A percentile compares a stretch with the other conserved stretches of the same genome.
Conservation (phyloP, 768 basidiomycete genomes). For the Antrodiella citrinella region DNA sequence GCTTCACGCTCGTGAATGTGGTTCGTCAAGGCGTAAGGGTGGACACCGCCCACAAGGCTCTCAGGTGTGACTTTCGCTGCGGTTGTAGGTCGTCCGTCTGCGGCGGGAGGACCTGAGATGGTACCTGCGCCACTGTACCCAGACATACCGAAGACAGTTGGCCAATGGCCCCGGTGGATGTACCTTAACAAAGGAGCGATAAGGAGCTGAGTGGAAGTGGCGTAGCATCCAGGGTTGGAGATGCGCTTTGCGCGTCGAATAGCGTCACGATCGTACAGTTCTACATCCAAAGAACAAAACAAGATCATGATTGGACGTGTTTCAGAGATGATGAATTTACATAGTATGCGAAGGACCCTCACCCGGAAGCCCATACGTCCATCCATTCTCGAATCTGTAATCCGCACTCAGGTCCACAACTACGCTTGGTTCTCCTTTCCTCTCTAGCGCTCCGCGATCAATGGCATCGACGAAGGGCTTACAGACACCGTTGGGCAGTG, state of each 20-base stretch:
- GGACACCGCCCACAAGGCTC: conserved; percentile 64
- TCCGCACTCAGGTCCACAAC: conserved; percentile 92
- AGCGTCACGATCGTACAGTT: conserved; percentile 72
- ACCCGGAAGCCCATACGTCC: conserved; percentile 99
- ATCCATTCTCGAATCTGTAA: conserved; percentile 88
- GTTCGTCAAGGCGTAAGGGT: conserved; percentile 87
- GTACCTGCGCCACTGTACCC: conserved; percentile 97
- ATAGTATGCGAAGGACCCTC: conserved; percentile 40
- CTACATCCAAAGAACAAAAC: conserved; percentile 35
- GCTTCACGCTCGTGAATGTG: conserved; percentile 99
- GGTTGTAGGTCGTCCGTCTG: conserved; percentile 63
- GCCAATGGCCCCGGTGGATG: conserved; percentile 49
- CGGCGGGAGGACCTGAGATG: conserved; percentile 51
- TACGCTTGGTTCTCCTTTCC: conserved; percentile 54
- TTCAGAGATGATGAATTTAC: neutral
- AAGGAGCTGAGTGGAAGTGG: conserved; percentile 87
- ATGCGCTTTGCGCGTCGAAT: conserved; percentile 75
- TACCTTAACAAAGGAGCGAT: conserved; percentile 81
- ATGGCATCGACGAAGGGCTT: conserved; percentile 96
- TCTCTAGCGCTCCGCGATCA: conserved; percentile 61
- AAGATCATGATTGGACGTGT: conserved; percentile 16
- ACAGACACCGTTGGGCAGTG: conserved; percentile 94
- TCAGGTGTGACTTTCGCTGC: conserved; percentile 78
- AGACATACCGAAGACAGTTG: conserved; percentile 87
- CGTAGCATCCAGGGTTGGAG: conserved; percentile 97